Evolutionary conservation across 2,329 filamentous ascomycete genomes (phyloP).

Genomic region (Ascomycota sp.): DNA sequence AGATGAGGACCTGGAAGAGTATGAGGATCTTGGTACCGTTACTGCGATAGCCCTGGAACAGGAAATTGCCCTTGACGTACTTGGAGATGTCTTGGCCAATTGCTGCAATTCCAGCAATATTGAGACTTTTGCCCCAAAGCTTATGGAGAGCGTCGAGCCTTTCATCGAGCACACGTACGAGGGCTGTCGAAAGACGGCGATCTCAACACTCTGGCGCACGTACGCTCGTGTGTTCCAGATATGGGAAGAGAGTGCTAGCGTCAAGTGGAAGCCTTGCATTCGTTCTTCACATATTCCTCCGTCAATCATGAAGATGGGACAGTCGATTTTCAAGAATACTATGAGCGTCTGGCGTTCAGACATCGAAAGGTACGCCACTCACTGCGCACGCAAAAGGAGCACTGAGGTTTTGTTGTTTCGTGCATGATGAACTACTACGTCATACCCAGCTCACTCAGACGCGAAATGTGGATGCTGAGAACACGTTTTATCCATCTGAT

Average conservation of each 20-base stretch:
- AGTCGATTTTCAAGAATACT: slow-evolving; percentile 69
- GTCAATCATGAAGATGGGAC: slow-evolving; percentile 67
- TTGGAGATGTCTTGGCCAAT: slow-evolving; percentile 80
- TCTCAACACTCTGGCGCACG: slow-evolving; percentile 80
- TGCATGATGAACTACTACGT: slow-evolving; percentile 76
- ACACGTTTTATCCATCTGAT: slow-evolving; percentile 33
- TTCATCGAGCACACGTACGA: slow-evolving; percentile 82
- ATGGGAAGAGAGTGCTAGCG: slow-evolving; percentile 50
- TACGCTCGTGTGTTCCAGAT: slow-evolving; percentile 82
- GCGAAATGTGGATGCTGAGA: slow-evolving; percentile 76
- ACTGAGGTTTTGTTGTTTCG: not conserved
- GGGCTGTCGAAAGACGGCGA: slow-evolving; percentile 77
- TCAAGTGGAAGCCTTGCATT: slow-evolving; percentile 79
- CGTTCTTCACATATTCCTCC: slow-evolving; percentile 66
- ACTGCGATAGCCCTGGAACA: slow-evolving; percentile 88
- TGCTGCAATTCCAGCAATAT: slow-evolving; percentile 54
- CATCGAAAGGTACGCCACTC: slow-evolving; percentile 63
- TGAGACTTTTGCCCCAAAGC: slow-evolving; percentile 72
- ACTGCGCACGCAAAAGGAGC: not conserved
- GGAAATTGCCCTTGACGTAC: slow-evolving; percentile 87
- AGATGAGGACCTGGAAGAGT: slow-evolving; percentile 27
- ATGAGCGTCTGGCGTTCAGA: slow-evolving; percentile 77
- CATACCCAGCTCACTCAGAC: slow-evolving; percentile 99
- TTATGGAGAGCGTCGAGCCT: slow-evolving; percentile 59
- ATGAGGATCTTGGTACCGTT: slow-evolving; percentile 67